Conservation (phyloP, 2,329 filamentous ascomycete species). For the Aspergillus sp. region DNA sequence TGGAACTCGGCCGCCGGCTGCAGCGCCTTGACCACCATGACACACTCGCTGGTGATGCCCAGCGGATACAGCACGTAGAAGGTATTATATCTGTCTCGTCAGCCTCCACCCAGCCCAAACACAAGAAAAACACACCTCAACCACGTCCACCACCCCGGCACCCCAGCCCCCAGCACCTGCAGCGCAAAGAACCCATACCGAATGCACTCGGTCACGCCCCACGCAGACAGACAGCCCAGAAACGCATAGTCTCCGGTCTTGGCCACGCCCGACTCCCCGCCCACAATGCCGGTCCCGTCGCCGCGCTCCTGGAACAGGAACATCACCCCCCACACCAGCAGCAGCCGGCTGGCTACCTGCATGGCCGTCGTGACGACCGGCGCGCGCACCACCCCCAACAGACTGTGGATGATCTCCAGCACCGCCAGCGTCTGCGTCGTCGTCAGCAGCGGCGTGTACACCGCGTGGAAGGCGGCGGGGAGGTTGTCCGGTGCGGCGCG, state of each 20-base stretch:
- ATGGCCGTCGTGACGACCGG: slow-evolving; percentile 81
- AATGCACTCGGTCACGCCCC: slow-evolving; percentile 88
- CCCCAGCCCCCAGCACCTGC: slow-evolving; percentile 52
- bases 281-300: slow-evolving; percentile 55
- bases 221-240: slow-evolving; percentile 65
- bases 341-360: slow-evolving; percentile 83
- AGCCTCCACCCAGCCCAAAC: not conserved
- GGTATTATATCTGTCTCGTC: slow-evolving; percentile 64
- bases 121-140: slow-evolving; percentile 25
- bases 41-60: slow-evolving; percentile 84
- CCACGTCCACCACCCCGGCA: slow-evolving; percentile 70
- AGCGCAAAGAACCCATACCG: slow-evolving; percentile 90
- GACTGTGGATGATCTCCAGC: slow-evolving; percentile 79
- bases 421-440: slow-evolving; percentile 80
- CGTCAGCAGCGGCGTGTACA: slow-evolving; percentile 38
- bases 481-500: slow-evolving; percentile 28
- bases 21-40: slow-evolving; percentile 70
- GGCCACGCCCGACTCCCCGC: slow-evolving; percentile 13
- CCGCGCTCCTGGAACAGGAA: slow-evolving; percentile 67
- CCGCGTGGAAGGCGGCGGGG: slow-evolving; percentile 45
- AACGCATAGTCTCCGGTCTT: slow-evolving; percentile 41
- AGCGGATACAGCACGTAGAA: slow-evolving; percentile 92
- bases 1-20: slow-evolving; percentile 54
- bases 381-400: slow-evolving; percentile 77
- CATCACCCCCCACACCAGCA: slow-evolving; percentile 85